Percentiles rank a stretch among this genome's conserved stretches.
phyloP scores from a whole-genome alignment of 2,329 filamentous ascomycete species.

The Phaeosphaeriaceae sp. region DNA sequence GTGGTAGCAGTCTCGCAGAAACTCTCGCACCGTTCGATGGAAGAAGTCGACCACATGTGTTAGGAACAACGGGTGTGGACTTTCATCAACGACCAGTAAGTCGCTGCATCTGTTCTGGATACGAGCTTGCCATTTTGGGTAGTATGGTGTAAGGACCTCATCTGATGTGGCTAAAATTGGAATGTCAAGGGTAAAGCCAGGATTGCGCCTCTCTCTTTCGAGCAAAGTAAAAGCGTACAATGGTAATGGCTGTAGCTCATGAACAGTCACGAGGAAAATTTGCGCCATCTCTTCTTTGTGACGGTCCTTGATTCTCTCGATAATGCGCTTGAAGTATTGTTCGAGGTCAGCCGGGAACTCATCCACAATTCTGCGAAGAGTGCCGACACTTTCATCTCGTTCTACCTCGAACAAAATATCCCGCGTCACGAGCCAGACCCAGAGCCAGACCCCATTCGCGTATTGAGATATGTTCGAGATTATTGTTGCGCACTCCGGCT shows the following conservation, averaged over 20 bases:
- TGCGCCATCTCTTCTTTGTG: constrained; percentile 20
- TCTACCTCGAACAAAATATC: constrained; percentile 3
- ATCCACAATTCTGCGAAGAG: constrained; percentile 14
- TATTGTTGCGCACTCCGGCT: not conserved
- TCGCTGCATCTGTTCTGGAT: constrained; percentile 26
- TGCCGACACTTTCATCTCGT: constrained; percentile 5
- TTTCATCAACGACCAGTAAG: constrained; percentile 18
- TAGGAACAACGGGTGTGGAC: constrained; percentile 12
- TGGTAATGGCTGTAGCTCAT: constrained; percentile 6
- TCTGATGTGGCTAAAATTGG: constrained; percentile 1
- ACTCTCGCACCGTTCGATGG: constrained; percentile 24
- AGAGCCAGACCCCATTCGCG: constrained; percentile 25
- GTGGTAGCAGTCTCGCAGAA: constrained; percentile 14
- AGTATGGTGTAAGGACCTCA: not conserved
- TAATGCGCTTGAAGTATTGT: constrained; percentile 17
- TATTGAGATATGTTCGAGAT: constrained; percentile 8
- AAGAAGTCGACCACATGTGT: constrained; percentile 14
- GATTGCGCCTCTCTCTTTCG: constrained; percentile 7
- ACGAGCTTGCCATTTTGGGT: constrained; percentile 6
- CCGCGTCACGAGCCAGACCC: constrained; percentile 21
- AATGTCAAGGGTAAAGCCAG: constrained; percentile 2
- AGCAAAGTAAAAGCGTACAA: constrained; percentile 15
- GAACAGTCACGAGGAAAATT: constrained; percentile 15
- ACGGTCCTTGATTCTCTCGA: constrained; percentile 8
- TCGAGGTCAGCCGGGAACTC: constrained; percentile 20